These are phyloP conservation scores for Favolaschia claudopus DNA, from an alignment of 768 basidiomycete genomes.

Conservation along the genomic window DNA sequence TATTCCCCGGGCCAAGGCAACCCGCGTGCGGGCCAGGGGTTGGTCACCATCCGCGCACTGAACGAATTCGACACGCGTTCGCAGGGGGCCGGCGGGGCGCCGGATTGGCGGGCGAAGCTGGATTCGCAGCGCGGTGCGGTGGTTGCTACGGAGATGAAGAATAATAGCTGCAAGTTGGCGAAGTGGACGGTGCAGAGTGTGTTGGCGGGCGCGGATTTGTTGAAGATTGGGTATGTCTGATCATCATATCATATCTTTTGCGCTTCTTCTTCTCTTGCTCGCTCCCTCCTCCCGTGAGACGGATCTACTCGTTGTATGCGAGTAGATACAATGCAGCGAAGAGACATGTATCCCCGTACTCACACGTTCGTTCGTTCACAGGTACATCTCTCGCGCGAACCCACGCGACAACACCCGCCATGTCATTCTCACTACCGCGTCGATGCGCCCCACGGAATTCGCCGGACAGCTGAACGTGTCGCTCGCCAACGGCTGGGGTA, in stretches of 20 bases:
- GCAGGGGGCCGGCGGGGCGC: conserved; percentile 90
- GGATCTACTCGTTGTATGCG: conserved; percentile 6
- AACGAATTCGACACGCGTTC: conserved; percentile 97
- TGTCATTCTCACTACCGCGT: conserved; percentile 93
- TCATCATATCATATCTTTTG: conserved; percentile 19
- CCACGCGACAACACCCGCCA: conserved; percentile 96
- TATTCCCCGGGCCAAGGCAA: conserved; percentile 70
- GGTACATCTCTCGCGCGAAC: conserved; percentile 94
- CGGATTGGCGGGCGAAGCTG: conserved; percentile 98
- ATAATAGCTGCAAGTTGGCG: conserved; percentile 97
- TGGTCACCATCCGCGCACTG: conserved; percentile 91
- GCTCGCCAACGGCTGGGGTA: conserved; percentile 97
- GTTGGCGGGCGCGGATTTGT: conserved; percentile 91
- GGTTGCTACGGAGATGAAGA: conserved; percentile 99
- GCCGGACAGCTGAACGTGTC: conserved; percentile 96
- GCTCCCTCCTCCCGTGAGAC: conserved; percentile 23
- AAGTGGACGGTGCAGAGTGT: conserved; percentile 97
- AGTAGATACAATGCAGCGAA: no score
- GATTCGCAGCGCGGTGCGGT: conserved; percentile 97
- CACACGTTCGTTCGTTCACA: conserved; percentile 39
- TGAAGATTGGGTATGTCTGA: conserved; percentile 91
- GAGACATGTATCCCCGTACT: not conserved
- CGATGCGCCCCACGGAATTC: conserved; percentile 94
- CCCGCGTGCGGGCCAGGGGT: conserved; percentile 73
- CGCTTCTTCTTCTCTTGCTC: conserved; percentile 11